Conservation (phyloP, 2,329 filamentous ascomycete species). For the Ophiostoma perfectum region DNA sequence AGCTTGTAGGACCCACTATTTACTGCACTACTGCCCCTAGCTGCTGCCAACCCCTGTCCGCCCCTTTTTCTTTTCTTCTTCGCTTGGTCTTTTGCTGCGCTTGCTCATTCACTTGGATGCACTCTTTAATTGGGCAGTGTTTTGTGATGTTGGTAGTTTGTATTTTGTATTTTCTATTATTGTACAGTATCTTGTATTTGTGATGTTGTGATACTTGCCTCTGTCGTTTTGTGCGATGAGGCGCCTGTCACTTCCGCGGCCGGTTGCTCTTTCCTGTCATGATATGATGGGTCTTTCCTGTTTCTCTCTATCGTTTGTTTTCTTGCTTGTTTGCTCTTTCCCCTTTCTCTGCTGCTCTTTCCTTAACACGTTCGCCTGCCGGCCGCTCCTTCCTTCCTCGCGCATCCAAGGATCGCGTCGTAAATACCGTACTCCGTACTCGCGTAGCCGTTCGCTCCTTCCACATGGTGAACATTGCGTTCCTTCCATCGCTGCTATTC, state of each 20-base stretch:
- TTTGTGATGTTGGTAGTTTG: neutral
- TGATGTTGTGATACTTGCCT: neutral
- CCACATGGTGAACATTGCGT: neutral
- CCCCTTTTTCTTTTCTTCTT: slow-evolving; percentile 4
- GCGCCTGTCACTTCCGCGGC: neutral
- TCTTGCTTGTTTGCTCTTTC: neutral
- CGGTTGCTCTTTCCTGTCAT: slow-evolving; percentile 4
- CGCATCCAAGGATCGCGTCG: neutral
- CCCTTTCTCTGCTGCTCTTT: neutral
- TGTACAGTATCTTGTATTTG: neutral
- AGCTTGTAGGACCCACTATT: neutral
- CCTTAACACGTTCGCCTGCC: neutral
- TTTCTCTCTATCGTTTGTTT: neutral
- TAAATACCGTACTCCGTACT: neutral
- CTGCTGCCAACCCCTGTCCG: slow-evolving; percentile 14
- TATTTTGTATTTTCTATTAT: too few species aligned
- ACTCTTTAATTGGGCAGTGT: neutral
- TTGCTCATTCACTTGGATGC: neutral
- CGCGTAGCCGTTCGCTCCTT: neutral
- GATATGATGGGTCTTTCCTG: neutral
- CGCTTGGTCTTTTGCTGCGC: neutral
- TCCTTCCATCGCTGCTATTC: neutral
- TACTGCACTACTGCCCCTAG: slow-evolving; percentile 9
- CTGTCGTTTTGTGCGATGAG: neutral
- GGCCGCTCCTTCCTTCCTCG: neutral